Evolutionary conservation across 148 eudicot genomes (phyloP).

Genomic region (Rhododendron ferrugineum): DNA sequence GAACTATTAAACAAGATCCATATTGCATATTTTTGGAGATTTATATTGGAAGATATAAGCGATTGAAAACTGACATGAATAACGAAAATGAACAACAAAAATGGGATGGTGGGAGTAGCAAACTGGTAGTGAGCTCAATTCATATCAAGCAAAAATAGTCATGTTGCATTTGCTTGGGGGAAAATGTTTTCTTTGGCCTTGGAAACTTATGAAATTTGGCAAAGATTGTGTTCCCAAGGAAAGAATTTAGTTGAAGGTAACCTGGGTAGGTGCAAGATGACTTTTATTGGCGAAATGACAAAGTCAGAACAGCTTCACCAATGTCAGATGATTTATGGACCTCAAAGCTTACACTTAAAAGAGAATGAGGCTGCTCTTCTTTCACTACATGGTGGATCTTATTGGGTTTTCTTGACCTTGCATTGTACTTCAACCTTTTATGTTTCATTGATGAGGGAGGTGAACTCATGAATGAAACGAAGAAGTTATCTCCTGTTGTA

Average conservation of each 20-base stretch:
- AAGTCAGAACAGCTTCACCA: neutral
- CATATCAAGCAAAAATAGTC: neutral
- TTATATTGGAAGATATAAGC: too few species aligned
- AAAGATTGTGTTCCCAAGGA: neutral
- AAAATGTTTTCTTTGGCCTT: neutral
- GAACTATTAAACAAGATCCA: too few species aligned
- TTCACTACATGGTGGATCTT: neutral
- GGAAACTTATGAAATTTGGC: neutral
- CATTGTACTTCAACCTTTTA: neutral
- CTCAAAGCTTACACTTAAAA: neutral
- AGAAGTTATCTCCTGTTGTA: neutral
- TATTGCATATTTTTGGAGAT: too few species aligned
- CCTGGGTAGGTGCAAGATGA: neutral
- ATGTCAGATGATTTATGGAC: neutral
- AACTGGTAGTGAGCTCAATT: neutral
- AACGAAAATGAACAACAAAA: too few species aligned
- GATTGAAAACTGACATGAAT: too few species aligned
- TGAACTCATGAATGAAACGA: neutral
- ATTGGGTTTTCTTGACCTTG: neutral
- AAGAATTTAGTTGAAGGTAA: neutral
- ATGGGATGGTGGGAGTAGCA: neutral
- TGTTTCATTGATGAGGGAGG: neutral
- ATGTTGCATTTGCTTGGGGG: neutral
- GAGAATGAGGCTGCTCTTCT: neutral
- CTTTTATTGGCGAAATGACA: neutral